Evolutionary conservation across 202 grass and related monocot species (phyloP), one percentile per base, ranked within the genome.

Genomic region (Panicum virgatum): DNA sequence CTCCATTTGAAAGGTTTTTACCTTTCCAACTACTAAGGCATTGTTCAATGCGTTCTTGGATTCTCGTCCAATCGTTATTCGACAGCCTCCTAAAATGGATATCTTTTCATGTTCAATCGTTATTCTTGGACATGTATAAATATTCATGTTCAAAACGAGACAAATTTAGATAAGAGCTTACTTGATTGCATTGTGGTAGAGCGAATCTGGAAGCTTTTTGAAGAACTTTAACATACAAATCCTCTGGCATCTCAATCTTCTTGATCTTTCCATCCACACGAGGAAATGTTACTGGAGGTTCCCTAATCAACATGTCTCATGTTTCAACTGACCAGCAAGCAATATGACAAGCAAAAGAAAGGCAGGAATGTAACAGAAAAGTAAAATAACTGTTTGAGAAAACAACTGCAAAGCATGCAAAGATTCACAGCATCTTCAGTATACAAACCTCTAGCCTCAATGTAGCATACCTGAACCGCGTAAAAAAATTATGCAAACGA

Each of bases 171-270:
- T 13, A 26, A 52, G 9, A 5, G 9, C 36, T 75, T 94, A 92
- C 94, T 89, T 90, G 83, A 97, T 50, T 4, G 89, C 85, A 62
- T 94, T 91, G 67, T 94, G 91, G 72, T 97, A 94, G 36, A 94
- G 89, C 14, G 89, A 94, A 92, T 90, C 82, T 0, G 91, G 89
- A 53, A 94, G 80, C 52, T 80, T 90, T 75, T 80, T 85, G 83
- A 86, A 90, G n/a, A n/a, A n/a, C n/a, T n/a, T n/a, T n/a, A n/a
- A n/a, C n/a, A n/a, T n/a, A n/a, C n/a, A n/a, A n/a, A n/a, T n/a
- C n/a, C n/a, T n/a, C n/a, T n/a, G n/a, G n/a, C n/a, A n/a, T n/a
- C n/a, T n/a, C n/a, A n/a, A n/a, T n/a, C n/a, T n/a, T n/a, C n/a
- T n/a, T n/a, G n/a, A n/a, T n/a, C n/a, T n/a, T n/a, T n/a, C n/a